Base-by-base conservation (phyloP, 768 basidiomycete species). In the Suillus variegatus region DNA sequence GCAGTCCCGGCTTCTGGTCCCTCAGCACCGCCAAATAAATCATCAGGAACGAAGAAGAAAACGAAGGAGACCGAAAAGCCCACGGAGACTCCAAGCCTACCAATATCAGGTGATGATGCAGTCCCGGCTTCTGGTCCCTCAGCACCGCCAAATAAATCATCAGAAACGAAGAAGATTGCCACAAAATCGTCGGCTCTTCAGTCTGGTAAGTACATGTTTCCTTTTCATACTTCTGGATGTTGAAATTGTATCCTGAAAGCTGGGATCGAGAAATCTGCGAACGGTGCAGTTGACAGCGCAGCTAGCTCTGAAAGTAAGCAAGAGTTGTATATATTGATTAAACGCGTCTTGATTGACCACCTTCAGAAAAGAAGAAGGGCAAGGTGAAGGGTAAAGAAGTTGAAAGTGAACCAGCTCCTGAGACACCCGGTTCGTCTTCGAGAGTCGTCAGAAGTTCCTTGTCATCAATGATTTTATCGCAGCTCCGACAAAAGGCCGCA, bases 21-120 rank as follows among this genome's bases (percentile, higher is more conserved):
- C 28, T 28, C 28, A 28, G 28, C 28, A 28, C 28, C 28, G 28
- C 28, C 22, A 20, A 60, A 43, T n/a, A 60, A 22, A 13, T 20
- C 28, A 41, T 41, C 25, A 40, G 71, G 64, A 51, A 71, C 58
- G 56, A 54, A 20, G 25, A 65, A 7, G 62, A 69, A 44, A 49
- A 14, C 54, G 28, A 65, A 9, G 61, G 68, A 44, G 56, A 20
- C 54, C 12, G 58, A 18, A 43, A 28, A 43, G 18, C 6, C 41
- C 16, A 60, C 43, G 25, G 41, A 32, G 41, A 28, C 41, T 18
- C 20, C 58, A 18, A 43, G 10, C 13, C 25, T 32, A 43, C 41
- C 58, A 43, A 12, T 20, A 18, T 10, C 40, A 12, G 10, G 20
- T 60, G 41, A 28, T 12, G 3, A 28, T 3, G 25, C 12, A 43